Conservation (phyloP, 202 grass and related monocot species). For the Carex sylvatica region DNA sequence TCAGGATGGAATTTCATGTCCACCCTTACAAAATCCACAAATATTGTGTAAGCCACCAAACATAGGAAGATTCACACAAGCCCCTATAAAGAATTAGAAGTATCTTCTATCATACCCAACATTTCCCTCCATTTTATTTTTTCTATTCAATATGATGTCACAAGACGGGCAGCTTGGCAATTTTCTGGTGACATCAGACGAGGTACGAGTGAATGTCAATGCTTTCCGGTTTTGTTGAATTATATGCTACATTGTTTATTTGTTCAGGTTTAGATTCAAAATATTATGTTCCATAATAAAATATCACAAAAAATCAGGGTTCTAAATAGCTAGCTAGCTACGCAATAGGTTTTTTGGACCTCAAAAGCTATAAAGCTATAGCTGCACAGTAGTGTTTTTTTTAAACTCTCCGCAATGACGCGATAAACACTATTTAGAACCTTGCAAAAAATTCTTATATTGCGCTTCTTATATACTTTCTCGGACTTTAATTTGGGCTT, state of each 20-base stretch:
- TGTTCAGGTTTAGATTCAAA: background rate
- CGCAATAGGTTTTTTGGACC: too few relatives aligned
- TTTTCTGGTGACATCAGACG: background rate
- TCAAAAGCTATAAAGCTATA: too few relatives aligned
- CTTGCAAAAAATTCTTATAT: background rate
- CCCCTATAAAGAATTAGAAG: background rate
- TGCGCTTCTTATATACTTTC: background rate
- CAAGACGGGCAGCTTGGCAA: background rate
- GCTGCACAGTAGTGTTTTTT: too few relatives aligned
- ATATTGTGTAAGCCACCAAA: background rate
- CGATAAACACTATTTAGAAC: too few relatives aligned
- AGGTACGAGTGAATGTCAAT: background rate
- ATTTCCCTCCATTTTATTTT: background rate
- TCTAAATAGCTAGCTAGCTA: too few relatives aligned
- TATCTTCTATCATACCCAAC: background rate
- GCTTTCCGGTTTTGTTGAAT: background rate
- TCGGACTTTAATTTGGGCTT: background rate
- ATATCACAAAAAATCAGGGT: too few relatives aligned
- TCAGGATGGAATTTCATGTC: slow-evolving; percentile 2
- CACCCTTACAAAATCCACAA: slow-evolving; percentile 10
- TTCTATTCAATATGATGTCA: background rate
- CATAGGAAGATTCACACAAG: background rate
- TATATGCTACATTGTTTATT: background rate
- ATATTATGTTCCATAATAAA: background rate
- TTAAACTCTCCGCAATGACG: too few relatives aligned